These are phyloP conservation scores for Hericium erinaceus DNA, from an alignment of 768 basidiomycete species.

Conservation along the genomic window DNA sequence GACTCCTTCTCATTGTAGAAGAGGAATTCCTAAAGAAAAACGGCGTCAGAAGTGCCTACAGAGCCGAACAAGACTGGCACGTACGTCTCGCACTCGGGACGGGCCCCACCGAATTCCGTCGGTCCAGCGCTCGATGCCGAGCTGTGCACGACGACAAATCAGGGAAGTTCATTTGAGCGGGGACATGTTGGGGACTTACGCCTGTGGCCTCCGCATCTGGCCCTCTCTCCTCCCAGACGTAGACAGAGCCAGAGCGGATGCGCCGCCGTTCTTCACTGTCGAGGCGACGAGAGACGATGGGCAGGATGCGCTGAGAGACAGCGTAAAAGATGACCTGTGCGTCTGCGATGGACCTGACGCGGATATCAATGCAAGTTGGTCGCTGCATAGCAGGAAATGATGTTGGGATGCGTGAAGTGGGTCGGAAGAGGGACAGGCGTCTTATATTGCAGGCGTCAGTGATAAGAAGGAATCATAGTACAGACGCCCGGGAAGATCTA, in stretches of 20 bases:
- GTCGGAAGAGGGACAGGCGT: neutral
- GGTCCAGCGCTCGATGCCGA: constrained; percentile 77
- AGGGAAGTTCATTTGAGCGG: too few relatives aligned
- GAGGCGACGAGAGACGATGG: constrained; percentile 62
- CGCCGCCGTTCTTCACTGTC: constrained; percentile 67
- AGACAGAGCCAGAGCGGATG: constrained; percentile 65
- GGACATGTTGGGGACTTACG: constrained; percentile 27
- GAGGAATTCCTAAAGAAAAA: constrained; percentile 52
- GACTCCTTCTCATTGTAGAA: constrained; percentile 65
- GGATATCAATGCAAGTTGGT: constrained; percentile 58
- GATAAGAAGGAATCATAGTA: constrained; percentile 12
- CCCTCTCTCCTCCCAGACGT: constrained; percentile 78
- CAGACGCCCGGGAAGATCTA: neutral
- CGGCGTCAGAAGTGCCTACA: neutral
- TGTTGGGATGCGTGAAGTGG: neutral
- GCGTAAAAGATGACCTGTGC: constrained; percentile 72
- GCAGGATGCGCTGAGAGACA: constrained; percentile 45
- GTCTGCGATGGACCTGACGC: constrained; percentile 54
- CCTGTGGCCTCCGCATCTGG: constrained; percentile 58
- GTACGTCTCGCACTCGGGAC: constrained; percentile 39
- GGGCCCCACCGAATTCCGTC: constrained; percentile 68
- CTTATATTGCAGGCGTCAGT: constrained; percentile 12
- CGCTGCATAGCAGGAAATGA: constrained; percentile 38
- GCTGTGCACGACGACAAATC: constrained; percentile 24
- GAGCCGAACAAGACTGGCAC: neutral